phyloP scores from a whole-genome alignment of 73 alveolate species.

The Uronychia setigera region DNA sequence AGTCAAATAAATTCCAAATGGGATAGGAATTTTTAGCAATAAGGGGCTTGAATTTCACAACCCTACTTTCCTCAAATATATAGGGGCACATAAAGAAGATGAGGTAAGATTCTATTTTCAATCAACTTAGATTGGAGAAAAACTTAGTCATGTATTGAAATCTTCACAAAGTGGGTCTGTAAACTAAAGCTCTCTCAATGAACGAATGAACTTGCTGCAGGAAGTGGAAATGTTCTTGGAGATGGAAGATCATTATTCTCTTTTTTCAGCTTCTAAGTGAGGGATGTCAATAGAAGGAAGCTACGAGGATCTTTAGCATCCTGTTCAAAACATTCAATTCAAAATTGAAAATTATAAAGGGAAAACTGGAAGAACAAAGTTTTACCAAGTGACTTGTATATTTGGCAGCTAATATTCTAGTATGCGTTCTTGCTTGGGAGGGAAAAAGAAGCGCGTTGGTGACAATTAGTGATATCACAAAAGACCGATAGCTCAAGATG shows the following conservation, averaged over 20 bases:
- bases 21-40: background rate
- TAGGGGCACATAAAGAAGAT: background rate
- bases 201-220: too few relatives aligned
- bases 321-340: too few relatives aligned
- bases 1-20: background rate
- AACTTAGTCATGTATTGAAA: too few relatives aligned
- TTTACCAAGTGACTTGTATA: background rate
- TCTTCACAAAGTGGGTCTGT: too few relatives aligned
- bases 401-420: too few relatives aligned
- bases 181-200: too few relatives aligned
- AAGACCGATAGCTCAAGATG: background rate
- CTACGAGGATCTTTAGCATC: too few relatives aligned
- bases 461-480: background rate
- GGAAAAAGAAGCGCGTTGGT: background rate
- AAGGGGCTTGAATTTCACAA: background rate
- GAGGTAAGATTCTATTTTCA: background rate
- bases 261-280: too few relatives aligned
- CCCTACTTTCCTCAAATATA: background rate
- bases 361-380: background rate
- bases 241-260: too few relatives aligned
- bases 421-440: background rate
- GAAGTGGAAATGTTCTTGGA: too few relatives aligned
- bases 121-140: too few relatives aligned
- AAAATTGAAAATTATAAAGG: background rate
- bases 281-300: too few relatives aligned